A percentile compares a stretch with the other conserved stretches of the same genome.
Evolutionary conservation across 495 filamentous ascomycete genomes (phyloP).

Genomic region (Xylaria acuta): DNA sequence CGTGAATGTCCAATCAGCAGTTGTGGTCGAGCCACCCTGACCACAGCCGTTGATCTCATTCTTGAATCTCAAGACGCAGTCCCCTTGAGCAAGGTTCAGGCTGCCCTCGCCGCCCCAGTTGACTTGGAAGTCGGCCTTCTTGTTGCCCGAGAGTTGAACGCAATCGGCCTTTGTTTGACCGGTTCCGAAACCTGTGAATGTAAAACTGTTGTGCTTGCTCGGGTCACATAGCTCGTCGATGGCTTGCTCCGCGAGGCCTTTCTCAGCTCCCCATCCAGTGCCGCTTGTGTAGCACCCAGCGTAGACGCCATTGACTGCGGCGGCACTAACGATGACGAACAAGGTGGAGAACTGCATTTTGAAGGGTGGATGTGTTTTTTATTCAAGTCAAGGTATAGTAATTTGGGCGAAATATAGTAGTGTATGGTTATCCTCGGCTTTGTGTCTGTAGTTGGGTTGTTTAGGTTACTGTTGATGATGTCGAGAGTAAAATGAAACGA

Average conservation of each 20-base stretch:
- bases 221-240: neutral
- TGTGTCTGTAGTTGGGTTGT: neutral
- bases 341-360: conserved; percentile 1
- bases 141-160: neutral
- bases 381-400: neutral
- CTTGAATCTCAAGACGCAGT: neutral
- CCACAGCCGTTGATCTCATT: conserved; percentile 3
- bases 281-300: conserved; percentile 4
- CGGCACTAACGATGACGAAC: neutral
- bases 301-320: neutral
- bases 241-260: conserved; percentile 2
- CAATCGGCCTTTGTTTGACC: neutral
- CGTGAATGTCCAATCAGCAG: conserved; percentile 4
- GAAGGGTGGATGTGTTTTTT: neutral
- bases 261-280: neutral
- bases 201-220: neutral
- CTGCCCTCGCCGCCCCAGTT: neutral
- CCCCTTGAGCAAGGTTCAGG: neutral
- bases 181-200: neutral
- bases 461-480: neutral
- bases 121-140: conserved; percentile 14
- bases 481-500: neutral
- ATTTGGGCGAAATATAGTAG: neutral
- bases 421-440: neutral
- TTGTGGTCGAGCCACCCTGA: neutral